Conservation (phyloP, 495 filamentous ascomycete species). For the Polyplosphaeria fusca region DNA sequence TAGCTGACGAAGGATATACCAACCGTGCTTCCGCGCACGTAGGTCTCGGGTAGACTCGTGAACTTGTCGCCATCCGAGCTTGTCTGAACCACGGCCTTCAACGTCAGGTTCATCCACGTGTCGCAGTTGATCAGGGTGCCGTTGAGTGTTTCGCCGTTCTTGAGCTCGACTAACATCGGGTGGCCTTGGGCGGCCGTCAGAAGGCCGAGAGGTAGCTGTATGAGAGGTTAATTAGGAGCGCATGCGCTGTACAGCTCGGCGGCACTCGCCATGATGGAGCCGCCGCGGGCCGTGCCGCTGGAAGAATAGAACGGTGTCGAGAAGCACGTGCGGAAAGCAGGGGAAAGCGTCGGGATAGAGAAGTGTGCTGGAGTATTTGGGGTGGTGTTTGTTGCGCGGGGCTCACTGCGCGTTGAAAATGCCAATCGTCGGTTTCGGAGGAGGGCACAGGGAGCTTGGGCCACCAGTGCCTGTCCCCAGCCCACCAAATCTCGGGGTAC, state of each 20-base stretch:
- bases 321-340: too few relatives aligned
- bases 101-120: constrained; percentile 98
- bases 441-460: too few relatives aligned
- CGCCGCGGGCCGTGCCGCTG: background rate
- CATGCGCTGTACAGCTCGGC: too few relatives aligned
- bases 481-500: too few relatives aligned
- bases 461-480: too few relatives aligned
- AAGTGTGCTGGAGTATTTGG: too few relatives aligned
- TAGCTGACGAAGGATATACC: constrained; percentile 1
- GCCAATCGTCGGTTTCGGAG: too few relatives aligned
- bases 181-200: constrained; percentile 95
- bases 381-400: too few relatives aligned
- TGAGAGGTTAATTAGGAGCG: too few relatives aligned
- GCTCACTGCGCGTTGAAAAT: too few relatives aligned
- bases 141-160: constrained; percentile 97
- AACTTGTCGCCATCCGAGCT: constrained; percentile 93
- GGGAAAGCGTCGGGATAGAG: too few relatives aligned
- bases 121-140: constrained; percentile 94
- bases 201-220: constrained; percentile 84
- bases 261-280: constrained; percentile 9
- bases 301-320: background rate
- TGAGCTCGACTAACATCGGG: constrained; percentile 98
- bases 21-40: constrained; percentile 95
- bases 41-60: constrained; percentile 84
- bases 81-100: constrained; percentile 97